Percentiles rank a stretch among this genome's conserved stretches.
Evolutionary conservation across 331 rosid species (phyloP).

Genomic region (Phaseolus coccineus): DNA sequence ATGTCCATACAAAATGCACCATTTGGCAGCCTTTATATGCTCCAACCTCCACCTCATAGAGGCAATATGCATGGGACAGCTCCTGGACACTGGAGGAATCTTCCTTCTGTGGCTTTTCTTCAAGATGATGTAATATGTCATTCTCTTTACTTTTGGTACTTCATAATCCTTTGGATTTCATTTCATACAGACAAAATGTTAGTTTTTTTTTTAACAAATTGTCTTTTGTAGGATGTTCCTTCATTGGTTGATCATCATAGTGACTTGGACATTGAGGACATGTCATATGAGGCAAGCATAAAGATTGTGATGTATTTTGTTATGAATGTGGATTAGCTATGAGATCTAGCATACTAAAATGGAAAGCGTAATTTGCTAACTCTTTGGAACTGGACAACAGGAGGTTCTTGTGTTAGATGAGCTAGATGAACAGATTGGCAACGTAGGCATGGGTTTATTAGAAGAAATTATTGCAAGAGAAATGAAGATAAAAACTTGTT

Average conservation of each 20-base stretch:
- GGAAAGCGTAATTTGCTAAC: not conserved
- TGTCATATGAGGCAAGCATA: slow-evolving; percentile 74
- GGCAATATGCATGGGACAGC: slow-evolving; percentile 43
- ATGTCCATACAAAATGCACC: slow-evolving; percentile 10
- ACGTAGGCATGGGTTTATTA: slow-evolving; percentile 59
- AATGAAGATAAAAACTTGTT: slow-evolving; percentile 53
- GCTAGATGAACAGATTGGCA: slow-evolving; percentile 70
- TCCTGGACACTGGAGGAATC: too few relatives aligned
- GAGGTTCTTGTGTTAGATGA: slow-evolving; percentile 78
- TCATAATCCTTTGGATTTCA: too few relatives aligned
- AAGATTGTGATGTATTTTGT: not conserved
- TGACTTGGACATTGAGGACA: slow-evolving; percentile 48
- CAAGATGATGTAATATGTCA: too few relatives aligned
- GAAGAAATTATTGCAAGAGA: slow-evolving; percentile 32
- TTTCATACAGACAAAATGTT: too few relatives aligned
- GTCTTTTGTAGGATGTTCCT: too few relatives aligned
- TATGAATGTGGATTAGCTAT: not conserved
- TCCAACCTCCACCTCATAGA: not conserved
- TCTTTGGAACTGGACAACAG: slow-evolving; percentile 47
- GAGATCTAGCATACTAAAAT: not conserved
- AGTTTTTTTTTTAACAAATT: too few relatives aligned
- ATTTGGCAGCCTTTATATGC: not conserved
- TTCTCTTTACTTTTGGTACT: too few relatives aligned
- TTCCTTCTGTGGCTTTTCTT: too few relatives aligned
- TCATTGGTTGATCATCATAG: too few relatives aligned